These are phyloP conservation scores for Colletotrichum tropicicola DNA, from an alignment of 2,329 filamentous ascomycete genomes.

Conservation along the genomic window DNA sequence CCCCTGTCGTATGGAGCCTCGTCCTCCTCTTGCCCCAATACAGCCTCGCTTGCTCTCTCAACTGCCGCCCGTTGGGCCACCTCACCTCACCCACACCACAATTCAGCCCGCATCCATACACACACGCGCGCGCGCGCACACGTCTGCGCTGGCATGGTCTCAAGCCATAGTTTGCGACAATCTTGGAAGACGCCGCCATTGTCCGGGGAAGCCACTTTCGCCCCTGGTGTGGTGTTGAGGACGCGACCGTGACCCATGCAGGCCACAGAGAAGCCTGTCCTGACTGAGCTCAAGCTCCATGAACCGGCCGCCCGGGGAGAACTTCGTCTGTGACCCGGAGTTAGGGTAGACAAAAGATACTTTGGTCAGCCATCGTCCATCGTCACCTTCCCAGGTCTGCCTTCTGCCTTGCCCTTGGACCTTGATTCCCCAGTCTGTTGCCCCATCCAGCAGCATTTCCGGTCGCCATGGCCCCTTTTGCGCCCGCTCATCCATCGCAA, in stretches of 20 bases:
- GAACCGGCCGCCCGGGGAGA: constrained; percentile 1
- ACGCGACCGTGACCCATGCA: not conserved
- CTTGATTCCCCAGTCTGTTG: not conserved
- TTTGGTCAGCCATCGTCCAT: not conserved
- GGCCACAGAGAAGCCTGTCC: constrained; percentile 4
- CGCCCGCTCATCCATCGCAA: not conserved
- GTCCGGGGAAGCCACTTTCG: not conserved
- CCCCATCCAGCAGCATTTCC: not conserved
- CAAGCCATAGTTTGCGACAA: not conserved
- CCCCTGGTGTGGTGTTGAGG: not conserved
- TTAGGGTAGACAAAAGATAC: not conserved
- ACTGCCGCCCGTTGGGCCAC: constrained; percentile 26
- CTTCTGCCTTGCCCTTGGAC: not conserved
- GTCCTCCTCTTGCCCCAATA: constrained; percentile 17
- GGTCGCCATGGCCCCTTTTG: not conserved
- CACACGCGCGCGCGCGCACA: not conserved
- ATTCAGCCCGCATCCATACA: not conserved
- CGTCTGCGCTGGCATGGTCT: not conserved
- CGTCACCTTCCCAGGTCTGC: not conserved
- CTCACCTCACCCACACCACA: constrained; percentile 12
- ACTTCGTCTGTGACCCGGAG: not conserved
- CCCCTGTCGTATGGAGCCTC: constrained; percentile 16
- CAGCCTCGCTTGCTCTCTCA: constrained; percentile 17
- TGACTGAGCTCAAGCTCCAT: constrained; percentile 10
- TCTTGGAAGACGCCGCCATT: not conserved